Percentiles rank a stretch among this genome's conserved stretches.
phyloP scores from a whole-genome alignment of 768 basidiomycete species.

The Suillus brevipes region DNA sequence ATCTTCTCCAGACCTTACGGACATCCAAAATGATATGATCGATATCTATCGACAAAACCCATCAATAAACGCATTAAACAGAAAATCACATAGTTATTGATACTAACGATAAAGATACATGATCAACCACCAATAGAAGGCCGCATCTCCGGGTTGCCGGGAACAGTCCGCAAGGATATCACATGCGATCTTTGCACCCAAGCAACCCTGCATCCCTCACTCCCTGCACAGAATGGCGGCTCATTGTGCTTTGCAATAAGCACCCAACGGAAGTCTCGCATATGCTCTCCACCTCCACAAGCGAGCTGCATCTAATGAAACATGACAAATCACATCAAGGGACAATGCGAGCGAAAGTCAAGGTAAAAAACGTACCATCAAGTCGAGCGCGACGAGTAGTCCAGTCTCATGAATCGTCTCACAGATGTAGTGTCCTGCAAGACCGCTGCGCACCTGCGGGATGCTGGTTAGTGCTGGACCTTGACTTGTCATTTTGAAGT shows the following conservation, averaged over 20 bases:
- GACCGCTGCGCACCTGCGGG: slow-evolving; percentile 79
- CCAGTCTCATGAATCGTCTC: background rate
- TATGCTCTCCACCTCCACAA: slow-evolving; percentile 72
- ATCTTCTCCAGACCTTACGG: background rate
- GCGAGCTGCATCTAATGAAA: slow-evolving; percentile 43
- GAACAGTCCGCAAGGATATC: too few relatives aligned
- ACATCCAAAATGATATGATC: too few relatives aligned
- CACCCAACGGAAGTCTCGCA: slow-evolving; percentile 92
- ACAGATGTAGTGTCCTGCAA: slow-evolving; percentile 51
- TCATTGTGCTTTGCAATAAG: slow-evolving; percentile 37
- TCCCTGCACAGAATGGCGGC: background rate
- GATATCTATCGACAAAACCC: background rate
- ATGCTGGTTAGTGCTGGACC: background rate
- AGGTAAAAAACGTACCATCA: background rate
- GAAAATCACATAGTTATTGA: background rate
- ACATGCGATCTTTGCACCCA: background rate
- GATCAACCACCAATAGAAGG: background rate
- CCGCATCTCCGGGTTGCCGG: background rate
- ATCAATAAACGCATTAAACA: background rate
- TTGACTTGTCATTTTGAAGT: background rate
- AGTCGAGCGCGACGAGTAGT: slow-evolving; percentile 41
- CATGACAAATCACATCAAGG: background rate
- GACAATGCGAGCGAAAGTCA: too few relatives aligned
- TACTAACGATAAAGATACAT: background rate
- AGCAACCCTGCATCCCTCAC: background rate